These are phyloP conservation scores for Trichophyton equinum DNA, from an alignment of 2,329 filamentous ascomycete species.

Conservation along the genomic window DNA sequence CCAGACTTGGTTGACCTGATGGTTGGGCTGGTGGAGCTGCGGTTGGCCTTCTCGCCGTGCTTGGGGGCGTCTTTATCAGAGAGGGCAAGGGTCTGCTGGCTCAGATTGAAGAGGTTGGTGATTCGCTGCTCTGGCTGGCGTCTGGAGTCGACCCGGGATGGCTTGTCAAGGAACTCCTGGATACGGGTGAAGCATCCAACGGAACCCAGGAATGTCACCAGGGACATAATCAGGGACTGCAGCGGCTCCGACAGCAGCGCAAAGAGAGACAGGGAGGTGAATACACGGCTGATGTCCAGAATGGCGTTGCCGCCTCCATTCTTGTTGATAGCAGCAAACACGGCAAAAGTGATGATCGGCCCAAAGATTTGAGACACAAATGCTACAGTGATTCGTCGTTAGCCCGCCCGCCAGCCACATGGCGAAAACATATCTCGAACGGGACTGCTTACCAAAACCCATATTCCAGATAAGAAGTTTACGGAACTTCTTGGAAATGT, in stretches of 20 bases:
- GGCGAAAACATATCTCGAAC: conserved; percentile 8
- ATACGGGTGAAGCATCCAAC: conserved; percentile 37
- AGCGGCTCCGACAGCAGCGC: conserved; percentile 36
- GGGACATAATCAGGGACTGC: conserved; percentile 34
- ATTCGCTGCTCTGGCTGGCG: conserved; percentile 5
- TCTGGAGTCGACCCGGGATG: conserved; percentile 21
- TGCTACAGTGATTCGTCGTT: conserved; percentile 15
- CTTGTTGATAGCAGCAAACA: conserved; percentile 32
- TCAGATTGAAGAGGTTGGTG: conserved; percentile 6
- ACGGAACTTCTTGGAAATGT: conserved; percentile 31
- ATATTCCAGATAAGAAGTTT: conserved; percentile 32
- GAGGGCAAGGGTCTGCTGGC: conserved; percentile 6
- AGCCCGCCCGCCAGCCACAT: conserved; percentile 13
- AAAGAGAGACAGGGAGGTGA: conserved; percentile 38
- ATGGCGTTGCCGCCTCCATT: conserved; percentile 21
- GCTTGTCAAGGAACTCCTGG: conserved; percentile 33
- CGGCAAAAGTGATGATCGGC: conserved; percentile 35
- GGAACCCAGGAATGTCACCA: conserved; percentile 34
- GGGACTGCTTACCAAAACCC: conserved; percentile 22
- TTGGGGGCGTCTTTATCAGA: background rate
- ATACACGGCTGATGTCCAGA: conserved; percentile 33
- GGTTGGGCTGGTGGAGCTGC: conserved; percentile 4
- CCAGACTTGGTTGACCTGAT: conserved; percentile 7
- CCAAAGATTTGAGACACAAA: conserved; percentile 32
- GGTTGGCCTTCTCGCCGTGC: background rate